Evolutionary conservation across 2,329 filamentous ascomycete genomes (phyloP).

Genomic region (Exophiala xenobiotica): DNA sequence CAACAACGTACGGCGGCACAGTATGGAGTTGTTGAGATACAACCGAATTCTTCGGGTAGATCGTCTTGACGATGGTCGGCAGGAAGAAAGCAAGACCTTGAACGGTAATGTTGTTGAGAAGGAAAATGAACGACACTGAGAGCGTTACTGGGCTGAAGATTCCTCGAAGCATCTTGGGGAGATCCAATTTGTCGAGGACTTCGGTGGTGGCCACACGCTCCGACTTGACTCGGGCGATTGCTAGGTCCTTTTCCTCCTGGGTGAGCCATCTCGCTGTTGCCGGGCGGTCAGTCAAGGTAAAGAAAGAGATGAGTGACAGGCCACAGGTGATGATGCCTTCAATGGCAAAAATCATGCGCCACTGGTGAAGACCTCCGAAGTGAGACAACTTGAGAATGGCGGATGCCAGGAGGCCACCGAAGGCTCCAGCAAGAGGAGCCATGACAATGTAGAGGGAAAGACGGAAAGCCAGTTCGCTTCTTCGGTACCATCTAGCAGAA

Average conservation of each 20-base stretch:
- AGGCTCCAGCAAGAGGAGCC: conserved; percentile 68
- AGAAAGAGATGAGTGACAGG: conserved; percentile 60
- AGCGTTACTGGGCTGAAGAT: conserved; percentile 65
- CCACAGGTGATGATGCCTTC: conserved; percentile 65
- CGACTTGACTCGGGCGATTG: conserved; percentile 65
- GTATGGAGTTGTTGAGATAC: conserved; percentile 68
- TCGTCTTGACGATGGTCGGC: conserved; percentile 68
- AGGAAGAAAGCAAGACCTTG: conserved; percentile 69
- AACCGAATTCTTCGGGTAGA: conserved; percentile 60
- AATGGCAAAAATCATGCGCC: conserved; percentile 72
- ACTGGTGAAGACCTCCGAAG: conserved; percentile 57
- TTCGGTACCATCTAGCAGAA: conserved; percentile 63
- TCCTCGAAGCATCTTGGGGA: conserved; percentile 59
- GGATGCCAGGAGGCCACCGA: conserved; percentile 65
- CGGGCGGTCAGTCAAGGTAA: conserved; percentile 67
- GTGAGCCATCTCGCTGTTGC: conserved; percentile 66
- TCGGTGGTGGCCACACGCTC: conserved; percentile 63
- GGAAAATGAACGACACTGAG: conserved; percentile 57
- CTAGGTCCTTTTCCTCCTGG: conserved; percentile 64
- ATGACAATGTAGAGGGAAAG: conserved; percentile 69
- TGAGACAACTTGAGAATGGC: conserved; percentile 62
- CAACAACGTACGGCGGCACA: conserved; percentile 68
- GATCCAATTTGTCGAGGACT: conserved; percentile 64
- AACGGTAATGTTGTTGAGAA: conserved; percentile 68
- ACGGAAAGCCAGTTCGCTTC: conserved; percentile 66